Evolutionary conservation across 352 stramenopile species (phyloP).

Genomic region (Pythium diclinum): DNA sequence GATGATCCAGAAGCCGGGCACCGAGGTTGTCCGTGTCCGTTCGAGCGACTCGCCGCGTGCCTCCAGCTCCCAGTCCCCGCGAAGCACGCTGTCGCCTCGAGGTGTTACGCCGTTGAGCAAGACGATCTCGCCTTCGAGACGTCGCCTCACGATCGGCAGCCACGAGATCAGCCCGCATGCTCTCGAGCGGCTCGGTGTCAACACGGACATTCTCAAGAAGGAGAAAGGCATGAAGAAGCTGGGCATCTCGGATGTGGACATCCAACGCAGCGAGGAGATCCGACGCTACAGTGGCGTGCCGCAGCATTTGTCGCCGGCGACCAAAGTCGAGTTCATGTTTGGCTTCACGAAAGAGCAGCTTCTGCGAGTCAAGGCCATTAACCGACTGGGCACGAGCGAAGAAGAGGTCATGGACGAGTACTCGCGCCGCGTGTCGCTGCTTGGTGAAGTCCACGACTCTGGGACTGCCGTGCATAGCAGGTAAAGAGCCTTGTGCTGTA

Average conservation of each 20-base stretch:
- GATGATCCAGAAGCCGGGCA: slow-evolving; percentile 16
- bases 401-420: slow-evolving; percentile 40
- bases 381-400: slow-evolving; percentile 36
- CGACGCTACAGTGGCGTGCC: slow-evolving; percentile 30
- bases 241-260: slow-evolving; percentile 41
- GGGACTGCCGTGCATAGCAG: slow-evolving; percentile 5
- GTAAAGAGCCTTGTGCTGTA: background rate
- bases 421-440: slow-evolving; percentile 30
- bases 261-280: slow-evolving; percentile 32
- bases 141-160: slow-evolving; percentile 23
- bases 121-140: slow-evolving; percentile 15
- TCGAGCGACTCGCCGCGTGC: background rate
- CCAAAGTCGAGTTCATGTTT: slow-evolving; percentile 37
- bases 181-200: slow-evolving; percentile 35
- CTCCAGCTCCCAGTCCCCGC: background rate
- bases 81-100: background rate
- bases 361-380: slow-evolving; percentile 37
- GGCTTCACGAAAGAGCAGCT: slow-evolving; percentile 40
- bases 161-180: slow-evolving; percentile 33
- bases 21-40: background rate
- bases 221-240: slow-evolving; percentile 53
- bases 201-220: slow-evolving; percentile 37
- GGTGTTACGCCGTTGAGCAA: slow-evolving; percentile 6
- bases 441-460: slow-evolving; percentile 27
- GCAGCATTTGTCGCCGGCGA: slow-evolving; percentile 8